phyloP scores from a whole-genome alignment of 441 rosid species.

The Daphne laureola region DNA sequence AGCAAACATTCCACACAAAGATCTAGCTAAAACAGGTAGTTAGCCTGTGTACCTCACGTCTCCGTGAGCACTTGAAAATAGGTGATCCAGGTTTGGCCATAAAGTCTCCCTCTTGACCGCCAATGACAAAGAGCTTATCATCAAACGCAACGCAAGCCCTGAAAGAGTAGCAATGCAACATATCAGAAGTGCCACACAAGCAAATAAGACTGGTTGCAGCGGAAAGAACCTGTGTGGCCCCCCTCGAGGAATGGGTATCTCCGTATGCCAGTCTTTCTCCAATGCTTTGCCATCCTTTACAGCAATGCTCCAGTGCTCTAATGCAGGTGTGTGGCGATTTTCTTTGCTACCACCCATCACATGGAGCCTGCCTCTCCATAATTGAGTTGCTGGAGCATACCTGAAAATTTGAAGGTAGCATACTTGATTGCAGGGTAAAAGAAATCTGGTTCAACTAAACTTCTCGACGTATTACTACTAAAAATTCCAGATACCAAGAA shows the following conservation, averaged over 20 bases:
- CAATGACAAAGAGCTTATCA: constrained; percentile 58
- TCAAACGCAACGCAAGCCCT: constrained; percentile 65
- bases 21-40: not conserved
- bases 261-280: constrained; percentile 55
- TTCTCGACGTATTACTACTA: not conserved
- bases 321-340: constrained; percentile 73
- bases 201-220: not conserved
- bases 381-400: constrained; percentile 88
- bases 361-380: constrained; percentile 92
- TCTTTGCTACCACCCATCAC: constrained; percentile 95
- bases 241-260: constrained; percentile 78
- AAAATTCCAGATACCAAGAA: no score
- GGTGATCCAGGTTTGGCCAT: constrained; percentile 92
- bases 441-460: no score
- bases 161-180: constrained; percentile 10
- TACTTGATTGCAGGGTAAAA: not conserved
- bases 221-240: constrained; percentile 79
- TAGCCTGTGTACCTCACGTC: constrained; percentile 50
- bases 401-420: constrained; percentile 24
- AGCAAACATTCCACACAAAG: not conserved
- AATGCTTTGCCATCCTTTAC: constrained; percentile 67
- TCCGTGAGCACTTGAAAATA: constrained; percentile 80
- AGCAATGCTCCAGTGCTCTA: constrained; percentile 90
- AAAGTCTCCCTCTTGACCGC: constrained; percentile 96
- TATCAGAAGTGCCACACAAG: not conserved